Evolutionary conservation across 2,329 filamentous ascomycete genomes (phyloP), one percentile per base, ranked within the genome.

Genomic region (Cadophora gregata): DNA sequence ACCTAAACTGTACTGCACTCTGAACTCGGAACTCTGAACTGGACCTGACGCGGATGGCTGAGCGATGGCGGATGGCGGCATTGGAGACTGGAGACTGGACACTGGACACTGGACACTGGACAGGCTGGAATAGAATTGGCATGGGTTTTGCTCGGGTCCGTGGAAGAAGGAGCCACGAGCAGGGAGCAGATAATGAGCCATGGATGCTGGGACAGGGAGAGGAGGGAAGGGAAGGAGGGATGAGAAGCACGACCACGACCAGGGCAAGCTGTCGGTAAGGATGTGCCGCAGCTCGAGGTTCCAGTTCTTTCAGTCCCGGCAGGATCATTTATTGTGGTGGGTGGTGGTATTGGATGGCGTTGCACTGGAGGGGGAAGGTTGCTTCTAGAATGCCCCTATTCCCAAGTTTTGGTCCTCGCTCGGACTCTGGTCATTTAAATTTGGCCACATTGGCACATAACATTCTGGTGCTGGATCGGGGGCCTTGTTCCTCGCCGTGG

Each of bases 351-450:
- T 33, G 31, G 5, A 33, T 10, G 31, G 31, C 27, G 48, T 47
- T 24, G 50, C 33, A 55, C 25, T n/a, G 25, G 31, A 55, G 27
- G 2, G 36, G 29, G 8, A 21, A 38, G 56, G 42, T 6, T 42
- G 6, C 12, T 29, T 59, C 56, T 31, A 45, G 36, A 29, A 47
- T 59, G 56, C 56, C 56, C 36, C 25, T 14, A 47, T 59, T 45
- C 42, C 36, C 56, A 47, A 58, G 31, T 38, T 36, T 36, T n/a
- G n/a, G 56, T 29, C 56, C 36, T 59, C 16, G 56, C 42, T 59
- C 56, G 56, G 56, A 59, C 56, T 21, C 31, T 47, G 47, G 29
- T 19, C 19, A 36, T 58, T 12, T 19, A 16, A 58, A 38, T 12
- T 14, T 59, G 56, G 56, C 36, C 24, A 31, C 29, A 36, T 45